phyloP scores from a whole-genome alignment of 768 basidiomycete species.

The Hirschioporus abietinus region DNA sequence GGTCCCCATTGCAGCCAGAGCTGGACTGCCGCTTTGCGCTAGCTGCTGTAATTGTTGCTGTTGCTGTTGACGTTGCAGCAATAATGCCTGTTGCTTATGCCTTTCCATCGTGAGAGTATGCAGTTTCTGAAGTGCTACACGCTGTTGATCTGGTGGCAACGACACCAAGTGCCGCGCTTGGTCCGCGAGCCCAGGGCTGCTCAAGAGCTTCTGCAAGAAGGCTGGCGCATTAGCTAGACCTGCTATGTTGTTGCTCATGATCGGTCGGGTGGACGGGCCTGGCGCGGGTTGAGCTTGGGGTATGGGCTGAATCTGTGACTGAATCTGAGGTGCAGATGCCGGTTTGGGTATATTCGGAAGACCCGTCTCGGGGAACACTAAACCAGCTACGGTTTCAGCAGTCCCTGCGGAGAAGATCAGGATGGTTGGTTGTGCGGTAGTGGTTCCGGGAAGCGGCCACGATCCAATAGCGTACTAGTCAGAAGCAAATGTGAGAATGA shows the following conservation, averaged over 20 bases:
- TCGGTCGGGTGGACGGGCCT: too few relatives aligned
- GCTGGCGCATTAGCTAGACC: not conserved
- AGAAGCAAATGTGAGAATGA: conserved; percentile 5
- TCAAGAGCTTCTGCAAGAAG: not conserved
- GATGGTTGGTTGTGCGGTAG: conserved; percentile 37
- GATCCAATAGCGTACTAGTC: conserved; percentile 44
- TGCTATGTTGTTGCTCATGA: not conserved
- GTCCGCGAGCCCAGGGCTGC: not conserved
- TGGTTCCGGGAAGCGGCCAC: conserved; percentile 40
- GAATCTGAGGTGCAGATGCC: too few relatives aligned
- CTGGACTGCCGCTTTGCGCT: not conserved
- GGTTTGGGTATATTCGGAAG: conserved; percentile 45
- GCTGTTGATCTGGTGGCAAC: not conserved
- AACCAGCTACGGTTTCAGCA: conserved; percentile 32
- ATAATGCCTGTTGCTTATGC: not conserved
- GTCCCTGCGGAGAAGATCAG: conserved; percentile 36
- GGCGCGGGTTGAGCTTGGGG: too few relatives aligned
- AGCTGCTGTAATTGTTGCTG: not conserved
- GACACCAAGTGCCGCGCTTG: not conserved
- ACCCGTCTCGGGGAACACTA: conserved; percentile 46
- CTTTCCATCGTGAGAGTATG: not conserved
- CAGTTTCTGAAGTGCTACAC: not conserved
- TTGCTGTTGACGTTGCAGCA: not conserved
- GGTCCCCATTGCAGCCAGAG: not conserved
- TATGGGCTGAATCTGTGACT: too few relatives aligned